Percentiles rank a stretch among this genome's conserved stretches.
These are phyloP conservation scores for Lactifluus subvellereus DNA, from an alignment of 768 basidiomycete genomes.

Conservation along the genomic window DNA sequence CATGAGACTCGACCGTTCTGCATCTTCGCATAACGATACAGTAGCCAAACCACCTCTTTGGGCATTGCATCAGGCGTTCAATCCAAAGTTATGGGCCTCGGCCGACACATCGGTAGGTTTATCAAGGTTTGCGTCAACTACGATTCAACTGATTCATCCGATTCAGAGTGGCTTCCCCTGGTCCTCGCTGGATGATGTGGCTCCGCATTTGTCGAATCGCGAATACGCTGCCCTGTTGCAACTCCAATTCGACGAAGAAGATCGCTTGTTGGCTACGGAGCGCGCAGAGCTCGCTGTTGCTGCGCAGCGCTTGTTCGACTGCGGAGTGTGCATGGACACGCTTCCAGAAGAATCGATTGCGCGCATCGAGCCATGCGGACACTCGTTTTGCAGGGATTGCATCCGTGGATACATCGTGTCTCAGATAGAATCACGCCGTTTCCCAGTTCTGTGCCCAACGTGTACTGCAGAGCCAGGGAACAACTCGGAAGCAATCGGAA, in stretches of 20 bases:
- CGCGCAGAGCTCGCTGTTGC: constrained; percentile 4
- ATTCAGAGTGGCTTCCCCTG: neutral
- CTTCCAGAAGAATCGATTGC: constrained; percentile 39
- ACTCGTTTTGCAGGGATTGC: constrained; percentile 52
- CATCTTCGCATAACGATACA: neutral
- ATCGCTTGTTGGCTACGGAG: constrained; percentile 5
- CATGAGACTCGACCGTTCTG: neutral
- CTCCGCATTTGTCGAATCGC: neutral
- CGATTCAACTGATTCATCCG: neutral
- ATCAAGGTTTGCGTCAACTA: neutral
- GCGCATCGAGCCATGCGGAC: constrained; percentile 40
- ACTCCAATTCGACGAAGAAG: constrained; percentile 17
- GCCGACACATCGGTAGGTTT: neutral
- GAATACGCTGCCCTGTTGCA: constrained; percentile 9
- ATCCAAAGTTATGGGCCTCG: constrained; percentile 1
- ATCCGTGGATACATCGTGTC: constrained; percentile 39
- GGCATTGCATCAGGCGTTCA: neutral
- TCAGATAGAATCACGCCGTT: constrained; percentile 47
- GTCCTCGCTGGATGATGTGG: neutral
- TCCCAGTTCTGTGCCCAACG: constrained; percentile 56
- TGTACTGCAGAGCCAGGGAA: constrained; percentile 37
- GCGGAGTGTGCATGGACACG: constrained; percentile 52
- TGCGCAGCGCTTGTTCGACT: constrained; percentile 36
- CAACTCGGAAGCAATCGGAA: constrained; percentile 27
- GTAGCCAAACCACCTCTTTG: neutral